A percentile compares a stretch with the other conserved stretches of the same genome.
phyloP scores from a whole-genome alignment of 2,329 filamentous ascomycete species.

The Myriangium duriaei region DNA sequence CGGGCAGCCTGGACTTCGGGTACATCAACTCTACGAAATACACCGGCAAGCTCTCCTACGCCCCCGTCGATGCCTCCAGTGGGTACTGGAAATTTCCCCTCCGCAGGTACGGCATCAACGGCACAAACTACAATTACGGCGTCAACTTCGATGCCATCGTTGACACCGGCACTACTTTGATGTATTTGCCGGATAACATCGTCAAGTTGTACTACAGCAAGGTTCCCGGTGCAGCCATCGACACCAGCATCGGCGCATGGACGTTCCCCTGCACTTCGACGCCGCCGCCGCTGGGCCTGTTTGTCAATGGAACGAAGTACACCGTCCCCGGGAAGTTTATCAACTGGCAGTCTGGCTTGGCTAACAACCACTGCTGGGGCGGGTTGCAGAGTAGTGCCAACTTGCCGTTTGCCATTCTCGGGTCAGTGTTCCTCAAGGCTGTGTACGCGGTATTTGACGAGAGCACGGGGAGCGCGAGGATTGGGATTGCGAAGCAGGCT shows the following conservation, averaged over 20 bases:
- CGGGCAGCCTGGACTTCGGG: constrained; percentile 14
- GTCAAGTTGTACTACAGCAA: constrained; percentile 14
- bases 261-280: constrained; percentile 6
- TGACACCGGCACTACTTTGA: constrained; percentile 30
- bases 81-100: constrained; percentile 15
- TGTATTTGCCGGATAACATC: constrained; percentile 27
- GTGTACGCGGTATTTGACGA: constrained; percentile 43
- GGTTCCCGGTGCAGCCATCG: constrained; percentile 13
- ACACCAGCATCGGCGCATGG: constrained; percentile 12
- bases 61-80: background rate
- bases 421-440: constrained; percentile 44
- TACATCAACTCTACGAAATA: constrained; percentile 9
- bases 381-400: constrained; percentile 30
- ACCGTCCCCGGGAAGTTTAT: constrained; percentile 1
- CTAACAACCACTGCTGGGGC: constrained; percentile 3
- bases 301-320: constrained; percentile 19
- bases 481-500: background rate
- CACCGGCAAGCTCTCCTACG: constrained; percentile 6
- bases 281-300: constrained; percentile 6
- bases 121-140: constrained; percentile 18
- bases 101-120: constrained; percentile 25
- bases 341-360: constrained; percentile 5
- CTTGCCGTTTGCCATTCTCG: constrained; percentile 43
- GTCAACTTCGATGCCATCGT: constrained; percentile 24
- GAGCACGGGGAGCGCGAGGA: background rate